Conservation (phyloP, 352 stramenopile genomes). For the Phytophthora litchii region DNA sequence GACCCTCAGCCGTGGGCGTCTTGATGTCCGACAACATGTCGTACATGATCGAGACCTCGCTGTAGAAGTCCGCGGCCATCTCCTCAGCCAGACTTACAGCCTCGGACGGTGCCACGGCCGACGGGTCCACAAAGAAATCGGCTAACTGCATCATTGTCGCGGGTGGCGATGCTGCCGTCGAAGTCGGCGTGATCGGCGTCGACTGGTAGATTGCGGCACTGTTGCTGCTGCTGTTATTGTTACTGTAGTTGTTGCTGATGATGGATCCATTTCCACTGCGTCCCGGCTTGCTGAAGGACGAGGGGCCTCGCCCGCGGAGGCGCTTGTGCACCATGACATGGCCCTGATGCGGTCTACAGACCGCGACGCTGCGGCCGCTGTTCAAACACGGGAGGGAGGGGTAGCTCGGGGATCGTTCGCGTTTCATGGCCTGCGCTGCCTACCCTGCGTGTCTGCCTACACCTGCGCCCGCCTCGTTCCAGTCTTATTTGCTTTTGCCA, state of each 20-base stretch:
- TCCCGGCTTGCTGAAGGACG: constrained; percentile 21
- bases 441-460: background rate
- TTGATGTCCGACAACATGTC: constrained; percentile 75
- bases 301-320: constrained; percentile 32
- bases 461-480: constrained; percentile 1
- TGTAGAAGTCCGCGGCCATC: constrained; percentile 70
- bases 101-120: constrained; percentile 48
- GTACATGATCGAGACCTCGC: constrained; percentile 66
- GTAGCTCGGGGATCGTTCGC: constrained; percentile 44
- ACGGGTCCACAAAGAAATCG: constrained; percentile 50
- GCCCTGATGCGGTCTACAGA: constrained; percentile 37
- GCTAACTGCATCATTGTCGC: constrained; percentile 33
- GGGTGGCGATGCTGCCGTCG: constrained; percentile 11
- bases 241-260: constrained; percentile 6
- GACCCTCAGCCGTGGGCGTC: constrained; percentile 42
- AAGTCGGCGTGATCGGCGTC: constrained; percentile 25
- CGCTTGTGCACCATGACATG: constrained; percentile 50
- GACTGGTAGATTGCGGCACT: constrained; percentile 1
- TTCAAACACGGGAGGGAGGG: constrained; percentile 32
- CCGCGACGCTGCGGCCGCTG: constrained; percentile 22
- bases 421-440: constrained; percentile 44
- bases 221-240: constrained; percentile 8
- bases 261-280: constrained; percentile 7
- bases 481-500: constrained; percentile 19
- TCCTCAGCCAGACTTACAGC: constrained; percentile 52